Percentiles rank a stretch among this genome's conserved stretches.
Conservation (phyloP, 305 asterid species). For the Rubia tinctorum region DNA sequence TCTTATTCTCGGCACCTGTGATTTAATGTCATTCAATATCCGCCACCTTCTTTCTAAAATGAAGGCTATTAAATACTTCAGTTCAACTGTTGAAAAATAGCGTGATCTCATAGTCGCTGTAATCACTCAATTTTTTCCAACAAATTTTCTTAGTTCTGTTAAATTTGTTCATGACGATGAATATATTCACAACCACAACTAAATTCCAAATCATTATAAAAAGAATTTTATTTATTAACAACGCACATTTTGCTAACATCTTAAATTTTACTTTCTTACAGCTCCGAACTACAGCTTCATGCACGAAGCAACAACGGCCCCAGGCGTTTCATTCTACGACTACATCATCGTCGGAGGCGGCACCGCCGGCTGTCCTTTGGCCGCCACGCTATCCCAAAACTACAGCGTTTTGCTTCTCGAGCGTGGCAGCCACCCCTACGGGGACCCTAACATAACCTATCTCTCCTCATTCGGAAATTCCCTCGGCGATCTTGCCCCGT, state of each 20-base stretch:
- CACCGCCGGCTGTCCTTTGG: conserved; percentile 92
- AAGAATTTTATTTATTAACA: no score
- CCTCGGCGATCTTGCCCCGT: conserved; percentile 57
- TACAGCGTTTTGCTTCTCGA: conserved; percentile 74
- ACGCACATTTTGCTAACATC: no score
- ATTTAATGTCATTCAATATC: conserved; percentile 1
- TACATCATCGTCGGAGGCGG: conserved; percentile 92
- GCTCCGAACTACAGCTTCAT: conserved; percentile 59
- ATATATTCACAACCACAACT: no score
- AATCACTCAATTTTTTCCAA: no score
- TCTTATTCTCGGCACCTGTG: neutral
- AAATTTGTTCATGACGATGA: no score
- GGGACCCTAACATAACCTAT: conserved; percentile 64
- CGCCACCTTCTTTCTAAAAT: neutral
- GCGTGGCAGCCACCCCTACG: conserved; percentile 80
- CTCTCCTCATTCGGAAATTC: conserved; percentile 54
- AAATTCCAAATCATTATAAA: no score
- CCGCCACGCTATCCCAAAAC: conserved; percentile 84
- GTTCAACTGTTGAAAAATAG: no score
- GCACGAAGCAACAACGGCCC: conserved; percentile 71
- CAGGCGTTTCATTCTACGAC: conserved; percentile 57
- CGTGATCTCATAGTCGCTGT: no score
- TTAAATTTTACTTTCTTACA: conserved; percentile 9
- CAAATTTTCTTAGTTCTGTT: no score
- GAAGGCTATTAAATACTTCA: neutral